A percentile compares a stretch with the other conserved stretches of the same genome.
phyloP scores from a whole-genome alignment of 2,329 filamentous ascomycete species.

The Colletotrichum gigasporum region DNA sequence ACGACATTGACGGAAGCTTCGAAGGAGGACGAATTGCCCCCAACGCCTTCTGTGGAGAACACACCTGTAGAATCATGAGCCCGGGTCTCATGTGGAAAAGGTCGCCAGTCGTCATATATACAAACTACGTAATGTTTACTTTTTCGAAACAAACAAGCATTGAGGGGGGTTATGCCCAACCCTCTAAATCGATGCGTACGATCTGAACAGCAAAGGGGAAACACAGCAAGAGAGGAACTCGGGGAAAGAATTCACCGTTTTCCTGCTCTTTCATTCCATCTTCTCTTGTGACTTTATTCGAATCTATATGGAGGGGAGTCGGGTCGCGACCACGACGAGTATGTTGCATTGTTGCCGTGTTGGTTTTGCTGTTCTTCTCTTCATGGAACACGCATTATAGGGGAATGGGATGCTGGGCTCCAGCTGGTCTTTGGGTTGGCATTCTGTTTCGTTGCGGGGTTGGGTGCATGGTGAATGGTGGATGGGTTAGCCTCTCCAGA shows the following conservation, averaged over 20 bases:
- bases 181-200: neutral
- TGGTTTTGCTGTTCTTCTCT: neutral
- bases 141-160: conserved; percentile 16
- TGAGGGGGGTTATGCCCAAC: conserved; percentile 18
- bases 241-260: neutral
- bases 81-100: conserved; percentile 15
- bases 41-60: conserved; percentile 31
- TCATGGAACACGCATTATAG: neutral
- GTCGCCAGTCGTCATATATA: conserved; percentile 28
- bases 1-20: conserved; percentile 23
- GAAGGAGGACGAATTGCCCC: conserved; percentile 32
- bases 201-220: neutral
- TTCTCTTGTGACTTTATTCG: neutral
- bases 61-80: conserved; percentile 32
- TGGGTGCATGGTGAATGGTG: neutral
- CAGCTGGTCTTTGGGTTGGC: conserved; percentile 26
- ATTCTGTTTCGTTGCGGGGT: conserved; percentile 15
- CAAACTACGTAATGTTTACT: conserved; percentile 34
- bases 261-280: neutral
- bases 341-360: neutral
- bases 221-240: neutral
- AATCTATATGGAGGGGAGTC: conserved; percentile 5
- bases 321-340: neutral
- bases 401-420: conserved; percentile 17
- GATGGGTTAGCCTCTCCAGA: neutral